Percentiles rank a stretch among this genome's conserved stretches.
Conservation (phyloP, 768 basidiomycete species). For the Dictyophora rubrovolvata region DNA sequence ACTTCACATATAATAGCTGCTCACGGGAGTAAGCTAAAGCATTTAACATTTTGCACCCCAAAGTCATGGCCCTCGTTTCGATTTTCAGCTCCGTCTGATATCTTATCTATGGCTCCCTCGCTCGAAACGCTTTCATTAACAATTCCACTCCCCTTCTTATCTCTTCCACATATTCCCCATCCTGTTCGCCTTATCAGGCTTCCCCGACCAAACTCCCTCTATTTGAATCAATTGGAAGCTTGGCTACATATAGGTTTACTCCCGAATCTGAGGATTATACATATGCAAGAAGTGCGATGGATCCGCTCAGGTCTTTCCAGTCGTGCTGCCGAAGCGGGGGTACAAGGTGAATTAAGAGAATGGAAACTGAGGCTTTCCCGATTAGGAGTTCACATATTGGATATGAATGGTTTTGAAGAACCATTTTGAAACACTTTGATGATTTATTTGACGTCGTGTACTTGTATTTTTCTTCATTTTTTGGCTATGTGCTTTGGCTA, state of each 20-base stretch:
- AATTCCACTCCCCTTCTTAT: conserved; percentile 48
- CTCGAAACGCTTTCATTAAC: conserved; percentile 68
- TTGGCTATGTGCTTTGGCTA: no score
- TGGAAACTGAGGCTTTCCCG: conserved; percentile 58
- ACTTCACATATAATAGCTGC: conserved; percentile 45
- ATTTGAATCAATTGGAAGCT: conserved; percentile 44
- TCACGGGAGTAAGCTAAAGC: conserved; percentile 49
- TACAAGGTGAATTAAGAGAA: conserved; percentile 71
- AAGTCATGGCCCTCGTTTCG: conserved; percentile 51
- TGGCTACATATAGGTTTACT: conserved; percentile 37
- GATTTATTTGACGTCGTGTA: neutral
- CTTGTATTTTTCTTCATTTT: neutral
- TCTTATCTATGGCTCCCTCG: conserved; percentile 34
- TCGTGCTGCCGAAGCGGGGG: conserved; percentile 60
- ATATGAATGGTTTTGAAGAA: conserved; percentile 43
- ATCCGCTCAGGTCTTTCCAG: conserved; percentile 53
- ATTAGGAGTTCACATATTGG: conserved; percentile 52
- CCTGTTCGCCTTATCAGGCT: conserved; percentile 60
- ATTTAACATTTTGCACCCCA: conserved; percentile 57
- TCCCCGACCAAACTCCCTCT: conserved; percentile 57
- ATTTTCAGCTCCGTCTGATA: conserved; percentile 16
- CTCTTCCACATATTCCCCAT: conserved; percentile 22
- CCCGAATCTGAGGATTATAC: conserved; percentile 46
- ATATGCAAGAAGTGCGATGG: conserved; percentile 64
- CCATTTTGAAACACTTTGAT: neutral